Evolutionary conservation across 2,329 filamentous ascomycete genomes (phyloP), one percentile per base, ranked within the genome.

Genomic region (Septoria linicola): DNA sequence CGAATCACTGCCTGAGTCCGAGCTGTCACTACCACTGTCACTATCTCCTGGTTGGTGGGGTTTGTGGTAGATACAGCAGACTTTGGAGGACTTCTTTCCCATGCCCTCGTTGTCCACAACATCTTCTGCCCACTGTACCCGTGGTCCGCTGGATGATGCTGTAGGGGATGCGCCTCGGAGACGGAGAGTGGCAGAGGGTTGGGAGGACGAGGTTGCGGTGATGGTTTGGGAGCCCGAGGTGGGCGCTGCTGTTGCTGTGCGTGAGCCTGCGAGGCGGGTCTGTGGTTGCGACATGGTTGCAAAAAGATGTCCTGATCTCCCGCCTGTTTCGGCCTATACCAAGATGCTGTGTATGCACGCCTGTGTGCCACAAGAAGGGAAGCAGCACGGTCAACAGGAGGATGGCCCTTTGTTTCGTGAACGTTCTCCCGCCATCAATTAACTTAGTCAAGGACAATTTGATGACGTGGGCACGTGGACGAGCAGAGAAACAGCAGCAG

Each of bases 61-160:
- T 54, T 87, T 87, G 74, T 96, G 92, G 73, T 96, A 99, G 70
- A 99, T 99, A 71, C 93, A 99, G 79, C 93, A 99, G n/a, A 97
- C 93, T 82, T 99, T 99, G 14, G 89, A 95, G 59, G 83, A 92
- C 75, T 97, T 99, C 72, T 88, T 88, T 6, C 90, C 90, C 70
- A 97, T 80, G 3, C 89, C 89, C 72, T 99, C 93, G 66, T 99
- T 99, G 72, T 99, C 91, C 2, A 99, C 78, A 5, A 96, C 91
- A 65, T 89, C 87, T 65, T 93, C 88, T 5, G 89, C 89, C 93
- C 93, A 99, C 70, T 88, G 85, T 49, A 99, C 93, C 41, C 82
- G 83, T 45, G 85, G 78, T 14, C 75, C 70, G 46, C 73, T 66
- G 13, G 66, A 60, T 0, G 70, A 66, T 49, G 70, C 67, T 31